Conservation (phyloP, 768 basidiomycete species). For the Sistotremastrum niveocremeum region DNA sequence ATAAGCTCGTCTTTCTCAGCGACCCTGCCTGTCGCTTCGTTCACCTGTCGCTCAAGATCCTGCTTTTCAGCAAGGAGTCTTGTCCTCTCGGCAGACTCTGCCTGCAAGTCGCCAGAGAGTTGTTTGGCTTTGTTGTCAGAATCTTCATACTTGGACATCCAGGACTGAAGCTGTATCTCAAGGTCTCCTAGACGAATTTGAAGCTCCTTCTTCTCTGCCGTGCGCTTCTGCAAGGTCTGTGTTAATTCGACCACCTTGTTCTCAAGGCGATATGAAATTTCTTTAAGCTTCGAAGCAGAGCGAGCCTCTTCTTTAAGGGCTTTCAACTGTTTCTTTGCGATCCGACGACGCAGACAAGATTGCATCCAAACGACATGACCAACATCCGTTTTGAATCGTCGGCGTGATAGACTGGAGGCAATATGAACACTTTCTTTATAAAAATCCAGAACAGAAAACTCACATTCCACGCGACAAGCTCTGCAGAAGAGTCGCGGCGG, state of each 20-base stretch:
- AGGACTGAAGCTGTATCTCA: slow-evolving; percentile 75
- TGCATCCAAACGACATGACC: slow-evolving; percentile 73
- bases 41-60: slow-evolving; percentile 66
- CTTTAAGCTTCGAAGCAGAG: slow-evolving; percentile 96
- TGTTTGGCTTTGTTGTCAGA: slow-evolving; percentile 60
- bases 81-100: slow-evolving; percentile 65
- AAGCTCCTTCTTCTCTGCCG: slow-evolving; percentile 80
- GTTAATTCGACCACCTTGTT: slow-evolving; percentile 99
- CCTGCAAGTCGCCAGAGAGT: slow-evolving; percentile 53
- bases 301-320: slow-evolving; percentile 81
- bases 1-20: slow-evolving; percentile 78
- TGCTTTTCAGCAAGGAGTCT: slow-evolving; percentile 64
- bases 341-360: slow-evolving; percentile 79
- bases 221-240: slow-evolving; percentile 81
- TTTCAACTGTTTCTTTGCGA: slow-evolving; percentile 78
- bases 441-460: slow-evolving; percentile 18
- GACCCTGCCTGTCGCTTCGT: slow-evolving; percentile 60
- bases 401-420: slow-evolving; percentile 36
- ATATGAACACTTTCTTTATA: slow-evolving; percentile 3
- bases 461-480: slow-evolving; percentile 81
- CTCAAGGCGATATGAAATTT: slow-evolving; percentile 93
- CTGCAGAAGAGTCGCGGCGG: slow-evolving; percentile 66
- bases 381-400: slow-evolving; percentile 44
- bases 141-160: slow-evolving; percentile 83
- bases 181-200: slow-evolving; percentile 61